These are phyloP conservation scores for Theileria equi DNA, from an alignment of 169 alveolate species.

Conservation along the genomic window DNA sequence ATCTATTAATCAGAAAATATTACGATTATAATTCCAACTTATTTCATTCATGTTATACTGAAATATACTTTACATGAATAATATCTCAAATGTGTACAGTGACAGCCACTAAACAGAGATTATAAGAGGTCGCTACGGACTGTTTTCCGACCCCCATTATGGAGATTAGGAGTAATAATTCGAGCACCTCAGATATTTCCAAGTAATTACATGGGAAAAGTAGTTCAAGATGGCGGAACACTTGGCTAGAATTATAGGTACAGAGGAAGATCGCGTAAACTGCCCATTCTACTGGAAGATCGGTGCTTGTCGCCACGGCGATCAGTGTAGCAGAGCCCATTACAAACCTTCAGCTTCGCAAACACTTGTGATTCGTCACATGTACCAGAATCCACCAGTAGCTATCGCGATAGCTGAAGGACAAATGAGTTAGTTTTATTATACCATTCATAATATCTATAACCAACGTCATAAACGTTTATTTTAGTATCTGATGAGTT, in stretches of 20 bases:
- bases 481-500: slow-evolving; percentile 84
- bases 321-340: slow-evolving; percentile 98
- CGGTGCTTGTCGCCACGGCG: slow-evolving; percentile 99
- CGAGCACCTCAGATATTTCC: too few relatives aligned
- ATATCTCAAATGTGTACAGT: too few relatives aligned
- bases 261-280: slow-evolving; percentile 99
- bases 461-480: background rate
- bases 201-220: too few relatives aligned
- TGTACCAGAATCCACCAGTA: slow-evolving; percentile 97
- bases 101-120: too few relatives aligned
- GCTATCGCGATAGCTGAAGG: slow-evolving; percentile 99
- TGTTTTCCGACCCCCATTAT: too few relatives aligned
- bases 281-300: slow-evolving; percentile 99
- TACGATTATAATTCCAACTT: too few relatives aligned
- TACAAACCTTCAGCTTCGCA: slow-evolving; percentile 95
- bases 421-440: slow-evolving; percentile 76
- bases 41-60: too few relatives aligned
- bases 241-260: slow-evolving; percentile 95
- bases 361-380: slow-evolving; percentile 93
- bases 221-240: slow-evolving; percentile 95
- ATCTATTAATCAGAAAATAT: too few relatives aligned
- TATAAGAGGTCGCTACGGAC: too few relatives aligned
- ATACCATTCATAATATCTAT: background rate
- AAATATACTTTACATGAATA: too few relatives aligned
- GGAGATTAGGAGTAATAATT: too few relatives aligned